Evolutionary conservation across 495 filamentous ascomycete species (phyloP), one percentile per base, ranked within the genome.

Genomic region (Penicillium taxi): DNA sequence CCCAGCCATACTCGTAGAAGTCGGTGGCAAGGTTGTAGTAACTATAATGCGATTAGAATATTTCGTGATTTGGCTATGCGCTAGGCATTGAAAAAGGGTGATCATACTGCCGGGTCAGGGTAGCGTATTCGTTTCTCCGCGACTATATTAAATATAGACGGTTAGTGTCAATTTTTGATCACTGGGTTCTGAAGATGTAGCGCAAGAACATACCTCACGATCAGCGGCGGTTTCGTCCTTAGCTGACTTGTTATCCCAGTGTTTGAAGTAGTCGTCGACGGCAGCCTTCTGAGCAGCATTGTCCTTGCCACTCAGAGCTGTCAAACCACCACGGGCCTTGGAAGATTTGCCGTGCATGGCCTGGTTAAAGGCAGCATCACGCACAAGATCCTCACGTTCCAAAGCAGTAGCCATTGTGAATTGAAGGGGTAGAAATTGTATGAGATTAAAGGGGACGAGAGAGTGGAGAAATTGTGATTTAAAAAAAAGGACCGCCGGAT

Each of bases 11-110:
- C 66, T 98, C 91, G 72, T 98, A 98, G 14, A 96, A 65, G 53
- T 98, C 91, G 37, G 91, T 98, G 11, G 87, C 90, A 30, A 98
- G 78, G 68, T 98, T 96, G 73, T 98, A 98, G 74, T 98, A 98
- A 57, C 82, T 87, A 52, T 29, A 31, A 30, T 9, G 26, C 35
- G 4, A 38, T 57, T 35, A 59, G 50, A 37, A 39, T 28, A 18
- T 7, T 7, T 9, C 37, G 29, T 23, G 14, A 26, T 32, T 17
- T n/a, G 11, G 3, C 12, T 9, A n/a, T 17, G 16, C 11, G 26
- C 21, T 14, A n/a, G 15, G 31, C 16, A 13, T 11, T 16, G 3
- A n/a, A 6, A 32, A 36, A 18, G 31, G 42, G 17, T 9, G 15
- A 42, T 75, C 84, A 42, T 78, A 88, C 82, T 96, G 91, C 71